phyloP scores from a whole-genome alignment of 352 stramenopile species.

The Plasmopara viticola region DNA sequence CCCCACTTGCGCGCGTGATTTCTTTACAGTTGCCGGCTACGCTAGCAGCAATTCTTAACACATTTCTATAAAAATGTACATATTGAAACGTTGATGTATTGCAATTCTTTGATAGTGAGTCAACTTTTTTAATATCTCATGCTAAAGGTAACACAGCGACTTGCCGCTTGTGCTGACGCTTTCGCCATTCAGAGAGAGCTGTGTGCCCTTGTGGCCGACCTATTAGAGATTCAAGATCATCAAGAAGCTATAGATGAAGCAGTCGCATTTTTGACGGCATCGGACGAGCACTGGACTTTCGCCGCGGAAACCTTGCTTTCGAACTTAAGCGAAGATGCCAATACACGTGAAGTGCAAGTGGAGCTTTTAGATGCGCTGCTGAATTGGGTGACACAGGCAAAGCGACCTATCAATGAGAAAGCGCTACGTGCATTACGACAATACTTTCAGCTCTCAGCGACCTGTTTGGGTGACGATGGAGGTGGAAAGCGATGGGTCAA shows the following conservation, averaged over 20 bases:
- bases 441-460: slow-evolving; percentile 14
- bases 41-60: too few relatives aligned
- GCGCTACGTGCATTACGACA: slow-evolving; percentile 7
- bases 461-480: slow-evolving; percentile 11
- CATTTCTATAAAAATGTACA: background rate
- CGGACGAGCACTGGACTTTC: slow-evolving; percentile 11
- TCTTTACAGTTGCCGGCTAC: background rate
- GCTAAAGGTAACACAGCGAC: background rate
- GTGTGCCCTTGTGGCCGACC: background rate
- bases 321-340: slow-evolving; percentile 11
- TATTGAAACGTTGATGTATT: background rate
- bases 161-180: slow-evolving; percentile 15
- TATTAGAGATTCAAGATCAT: slow-evolving; percentile 6
- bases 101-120: background rate
- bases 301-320: slow-evolving; percentile 13
- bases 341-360: slow-evolving; percentile 7
- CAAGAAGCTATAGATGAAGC: slow-evolving; percentile 12
- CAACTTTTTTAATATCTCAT: background rate
- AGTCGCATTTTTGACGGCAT: slow-evolving; percentile 15
- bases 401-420: slow-evolving; percentile 1
- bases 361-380: slow-evolving; percentile 21
- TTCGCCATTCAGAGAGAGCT: slow-evolving; percentile 11
- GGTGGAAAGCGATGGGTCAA: slow-evolving; percentile 20
- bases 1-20: background rate
- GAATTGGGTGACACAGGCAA: slow-evolving; percentile 3